A percentile compares a stretch with the other conserved stretches of the same genome.
phyloP scores from a whole-genome alignment of 192 early-diverging fungal species.

The Coemansia pectinata region DNA sequence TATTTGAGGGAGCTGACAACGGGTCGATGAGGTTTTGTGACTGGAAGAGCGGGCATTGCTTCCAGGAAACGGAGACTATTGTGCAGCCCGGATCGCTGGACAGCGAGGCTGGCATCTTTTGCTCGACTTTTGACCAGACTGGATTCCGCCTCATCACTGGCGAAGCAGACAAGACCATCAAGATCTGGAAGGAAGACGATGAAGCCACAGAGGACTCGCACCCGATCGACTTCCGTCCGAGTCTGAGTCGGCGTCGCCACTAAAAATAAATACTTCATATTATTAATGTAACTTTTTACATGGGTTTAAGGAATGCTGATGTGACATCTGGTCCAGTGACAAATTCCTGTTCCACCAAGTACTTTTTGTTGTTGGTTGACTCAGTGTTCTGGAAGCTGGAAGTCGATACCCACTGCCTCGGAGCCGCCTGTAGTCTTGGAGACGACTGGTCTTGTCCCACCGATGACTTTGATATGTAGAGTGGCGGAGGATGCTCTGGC shows the following conservation, averaged over 20 bases:
- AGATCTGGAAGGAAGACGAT: conserved; percentile 68
- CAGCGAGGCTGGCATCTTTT: conserved; percentile 94
- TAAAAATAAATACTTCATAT: not conserved
- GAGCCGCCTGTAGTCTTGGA: conserved; percentile 34
- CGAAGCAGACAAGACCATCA: conserved; percentile 99
- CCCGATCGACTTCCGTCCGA: conserved; percentile 48
- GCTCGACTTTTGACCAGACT: conserved; percentile 92
- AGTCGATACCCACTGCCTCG: conserved; percentile 37
- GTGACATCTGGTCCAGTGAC: conserved; percentile 31
- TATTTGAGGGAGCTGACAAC: conserved; percentile 96
- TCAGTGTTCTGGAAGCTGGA: conserved; percentile 6
- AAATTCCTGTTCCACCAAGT: conserved; percentile 42
- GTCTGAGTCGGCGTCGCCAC: conserved; percentile 33
- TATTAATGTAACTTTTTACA: conserved; percentile 8
- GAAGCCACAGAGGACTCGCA: conserved; percentile 53
- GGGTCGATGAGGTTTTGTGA: conserved; percentile 98
- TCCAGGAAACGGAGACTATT: conserved; percentile 84
- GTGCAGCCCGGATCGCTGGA: conserved; percentile 96
- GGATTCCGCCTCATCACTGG: conserved; percentile 95
- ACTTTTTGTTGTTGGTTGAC: not conserved
- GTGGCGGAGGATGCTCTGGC: conserved; percentile 23
- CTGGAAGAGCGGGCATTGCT: conserved; percentile 94
- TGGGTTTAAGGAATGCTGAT: conserved; percentile 22
- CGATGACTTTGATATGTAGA: conserved; percentile 8
- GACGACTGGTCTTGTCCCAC: not conserved